These are phyloP conservation scores for Triticum monococcum DNA, from an alignment of 176 grass and related monocot genomes.

Conservation along the genomic window DNA sequence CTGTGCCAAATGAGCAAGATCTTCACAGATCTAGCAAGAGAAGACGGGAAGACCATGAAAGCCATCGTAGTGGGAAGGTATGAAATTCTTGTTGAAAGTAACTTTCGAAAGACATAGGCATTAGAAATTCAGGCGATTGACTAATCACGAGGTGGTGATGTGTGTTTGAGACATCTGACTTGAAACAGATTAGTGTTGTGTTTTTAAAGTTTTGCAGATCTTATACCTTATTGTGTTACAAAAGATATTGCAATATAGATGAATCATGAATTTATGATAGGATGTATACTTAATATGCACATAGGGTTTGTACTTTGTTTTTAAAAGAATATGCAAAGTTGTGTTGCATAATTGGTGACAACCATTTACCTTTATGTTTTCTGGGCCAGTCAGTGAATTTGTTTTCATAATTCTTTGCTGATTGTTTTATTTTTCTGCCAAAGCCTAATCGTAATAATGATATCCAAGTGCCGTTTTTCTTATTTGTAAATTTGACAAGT, in stretches of 20 bases:
- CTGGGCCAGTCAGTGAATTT: not conserved
- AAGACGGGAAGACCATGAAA: conserved; percentile 67
- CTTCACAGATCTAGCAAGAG: conserved; percentile 65
- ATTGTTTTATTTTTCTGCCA: conserved; percentile 7
- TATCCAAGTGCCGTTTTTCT: not conserved
- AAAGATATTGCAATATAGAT: conserved; percentile 14
- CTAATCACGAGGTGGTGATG: not conserved
- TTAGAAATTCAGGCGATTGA: conserved; percentile 7
- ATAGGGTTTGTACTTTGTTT: not conserved
- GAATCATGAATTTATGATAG: not conserved
- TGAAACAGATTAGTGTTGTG: conserved; percentile 7
- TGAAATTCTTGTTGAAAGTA: conserved; percentile 43
- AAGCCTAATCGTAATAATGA: conserved; percentile 3
- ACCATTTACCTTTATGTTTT: not conserved
- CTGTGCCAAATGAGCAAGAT: conserved; percentile 53
- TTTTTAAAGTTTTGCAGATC: conserved; percentile 1
- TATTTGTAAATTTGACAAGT: conserved; percentile 9
- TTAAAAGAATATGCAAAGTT: not conserved
- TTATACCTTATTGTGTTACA: conserved; percentile 4
- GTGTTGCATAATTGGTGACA: conserved; percentile 27
- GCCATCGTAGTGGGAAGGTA: conserved; percentile 74
- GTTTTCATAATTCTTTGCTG: conserved; percentile 13
- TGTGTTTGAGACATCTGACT: not conserved
- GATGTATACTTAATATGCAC: conserved; percentile 19
- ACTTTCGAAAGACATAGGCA: conserved; percentile 20